A percentile compares a stretch with the other conserved stretches of the same genome.
These are phyloP conservation scores for Phytophthora pistaciae DNA, from an alignment of 352 stramenopile species.

Conservation along the genomic window DNA sequence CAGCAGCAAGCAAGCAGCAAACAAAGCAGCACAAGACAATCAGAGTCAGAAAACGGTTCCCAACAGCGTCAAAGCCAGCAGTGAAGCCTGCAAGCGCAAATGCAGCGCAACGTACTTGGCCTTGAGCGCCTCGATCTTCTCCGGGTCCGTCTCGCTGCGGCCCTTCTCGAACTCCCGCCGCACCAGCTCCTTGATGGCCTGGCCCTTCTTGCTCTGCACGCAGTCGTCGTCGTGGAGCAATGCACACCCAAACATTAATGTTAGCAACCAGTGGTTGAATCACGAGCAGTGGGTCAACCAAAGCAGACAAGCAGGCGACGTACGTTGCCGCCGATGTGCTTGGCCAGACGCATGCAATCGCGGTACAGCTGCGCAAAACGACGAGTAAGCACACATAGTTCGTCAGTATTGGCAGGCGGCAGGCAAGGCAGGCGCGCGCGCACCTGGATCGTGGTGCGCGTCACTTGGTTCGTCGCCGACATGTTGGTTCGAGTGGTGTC, in stretches of 20 bases:
- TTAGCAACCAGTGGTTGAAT: slow-evolving; percentile 2
- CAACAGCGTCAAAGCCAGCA: not conserved
- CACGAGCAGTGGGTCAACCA: not conserved
- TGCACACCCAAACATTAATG: not conserved
- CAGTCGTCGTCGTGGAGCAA: slow-evolving; percentile 4
- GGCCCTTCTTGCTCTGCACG: slow-evolving; percentile 82
- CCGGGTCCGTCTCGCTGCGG: slow-evolving; percentile 75
- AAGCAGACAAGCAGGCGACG: slow-evolving; percentile 7
- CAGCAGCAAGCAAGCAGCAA: not conserved
- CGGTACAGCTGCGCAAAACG: slow-evolving; percentile 69
- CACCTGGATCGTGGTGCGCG: slow-evolving; percentile 81
- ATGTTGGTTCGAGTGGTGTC: slow-evolving; percentile 25
- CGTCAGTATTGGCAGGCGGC: not conserved
- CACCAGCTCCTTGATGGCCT: slow-evolving; percentile 77
- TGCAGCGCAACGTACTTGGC: slow-evolving; percentile 70
- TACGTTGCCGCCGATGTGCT: slow-evolving; percentile 89
- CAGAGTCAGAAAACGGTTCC: not conserved
- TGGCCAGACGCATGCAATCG: slow-evolving; percentile 85
- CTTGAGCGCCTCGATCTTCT: slow-evolving; percentile 87
- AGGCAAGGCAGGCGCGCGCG: not conserved
- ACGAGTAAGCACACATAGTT: not conserved
- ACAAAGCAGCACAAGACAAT: not conserved
- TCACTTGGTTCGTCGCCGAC: slow-evolving; percentile 70
- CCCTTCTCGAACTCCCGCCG: slow-evolving; percentile 87
- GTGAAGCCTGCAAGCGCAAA: not conserved